Base-by-base conservation (phyloP, 495 filamentous ascomycete species). In the Penicillium canariense region DNA sequence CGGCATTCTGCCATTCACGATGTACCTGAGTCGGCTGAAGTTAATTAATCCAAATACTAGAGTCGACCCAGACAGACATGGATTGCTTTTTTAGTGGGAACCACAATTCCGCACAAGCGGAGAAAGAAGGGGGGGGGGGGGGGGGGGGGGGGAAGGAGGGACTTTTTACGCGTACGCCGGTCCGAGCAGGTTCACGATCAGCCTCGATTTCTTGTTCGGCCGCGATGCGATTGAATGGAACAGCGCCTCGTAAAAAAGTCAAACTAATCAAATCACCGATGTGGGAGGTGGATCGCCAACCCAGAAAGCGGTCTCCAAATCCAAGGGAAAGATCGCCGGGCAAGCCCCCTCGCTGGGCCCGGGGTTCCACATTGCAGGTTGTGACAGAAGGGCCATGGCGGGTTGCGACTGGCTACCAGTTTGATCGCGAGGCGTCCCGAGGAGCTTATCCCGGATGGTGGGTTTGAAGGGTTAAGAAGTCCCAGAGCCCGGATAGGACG, bases 1-100 rank as follows among this genome's bases (percentile, higher is more conserved):
- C 26, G 46, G 40, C 39, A 48, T 58, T 52, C 54, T 57, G 47
- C 51, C 54, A 60, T 61, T 59, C 46, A 45, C 32, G 45, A 58
- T 56, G 61, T 58, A 54, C 59, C 62, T 62, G 62, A 65, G 59
- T 62, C 62, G 48, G 58, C 62, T 53, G 51, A 62, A 59, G 55
- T 49, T 51, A 62, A 59, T 56, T 49, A 59, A 64, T 55, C 58
- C 55, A 64, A 61, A 54, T 56, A 59, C 52, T 42, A 12, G 14
- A 12, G 10, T 56, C 31, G 44, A 53, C 20, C 57, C 52, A 56
- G 27, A 46, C 32, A 48, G 40, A n/a, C 35, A 18, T 60, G 58
- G 48, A 26, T 61, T 59, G 55, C 52, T 65, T 56, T 58, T 65
- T 54, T 10, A 36, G 54, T 54, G 46, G 49, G 44, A 32, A 36